A percentile compares a stretch with the other conserved stretches of the same genome.
Evolutionary conservation across 2,329 filamentous ascomycete genomes (phyloP).

Genomic region (Aspergillus quadrilineatus): DNA sequence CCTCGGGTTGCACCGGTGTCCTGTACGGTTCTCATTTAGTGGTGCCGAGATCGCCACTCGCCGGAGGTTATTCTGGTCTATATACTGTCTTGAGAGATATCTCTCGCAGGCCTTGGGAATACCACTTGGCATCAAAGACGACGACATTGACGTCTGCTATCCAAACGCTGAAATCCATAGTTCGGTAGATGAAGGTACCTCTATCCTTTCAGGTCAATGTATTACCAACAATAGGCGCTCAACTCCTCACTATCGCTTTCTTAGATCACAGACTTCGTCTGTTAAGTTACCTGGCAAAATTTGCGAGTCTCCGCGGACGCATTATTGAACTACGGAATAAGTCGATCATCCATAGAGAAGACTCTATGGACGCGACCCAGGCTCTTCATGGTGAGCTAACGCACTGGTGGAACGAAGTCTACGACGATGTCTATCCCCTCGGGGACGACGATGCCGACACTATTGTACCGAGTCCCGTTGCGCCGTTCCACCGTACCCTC

Average conservation of each 20-base stretch:
- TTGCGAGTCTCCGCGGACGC: constrained; percentile 51
- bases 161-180: constrained; percentile 50
- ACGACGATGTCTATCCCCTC: constrained; percentile 48
- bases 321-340: constrained; percentile 57
- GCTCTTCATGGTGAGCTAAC: constrained; percentile 50
- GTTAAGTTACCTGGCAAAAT: constrained; percentile 46
- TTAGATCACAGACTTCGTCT: constrained; percentile 34
- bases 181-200: constrained; percentile 1
- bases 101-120: constrained; percentile 58
- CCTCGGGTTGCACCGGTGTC: constrained; percentile 59
- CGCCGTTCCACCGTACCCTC: constrained; percentile 42
- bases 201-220: not conserved
- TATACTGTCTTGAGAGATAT: constrained; percentile 57
- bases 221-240: not conserved
- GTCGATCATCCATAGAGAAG: constrained; percentile 48
- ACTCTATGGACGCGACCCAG: constrained; percentile 43
- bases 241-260: not conserved
- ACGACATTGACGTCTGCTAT: constrained; percentile 60
- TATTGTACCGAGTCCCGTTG: constrained; percentile 19
- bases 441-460: constrained; percentile 15
- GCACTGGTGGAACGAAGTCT: constrained; percentile 56
- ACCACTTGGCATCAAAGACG: constrained; percentile 56
- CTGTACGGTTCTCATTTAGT: constrained; percentile 53
- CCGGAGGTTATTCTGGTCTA: constrained; percentile 57
- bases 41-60: constrained; percentile 49